A percentile compares a stretch with the other conserved stretches of the same genome.
Evolutionary conservation across 1,284 basidiomycete genomes (phyloP).

Genomic region (Trametes sp.): DNA sequence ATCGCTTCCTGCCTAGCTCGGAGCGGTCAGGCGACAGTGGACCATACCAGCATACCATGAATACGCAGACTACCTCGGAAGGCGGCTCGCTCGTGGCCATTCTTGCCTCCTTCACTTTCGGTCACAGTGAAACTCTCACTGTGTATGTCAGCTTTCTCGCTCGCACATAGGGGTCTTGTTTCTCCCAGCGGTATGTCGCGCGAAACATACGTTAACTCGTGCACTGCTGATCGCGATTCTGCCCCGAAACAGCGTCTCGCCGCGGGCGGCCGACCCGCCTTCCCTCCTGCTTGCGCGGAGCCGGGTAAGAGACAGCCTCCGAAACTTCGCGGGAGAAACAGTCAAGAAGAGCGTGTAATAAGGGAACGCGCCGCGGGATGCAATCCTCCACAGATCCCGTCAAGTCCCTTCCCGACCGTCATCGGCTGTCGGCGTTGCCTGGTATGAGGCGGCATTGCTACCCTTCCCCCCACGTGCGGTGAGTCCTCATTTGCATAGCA

Average conservation of each 20-base stretch:
- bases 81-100: neutral
- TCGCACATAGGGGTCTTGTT: neutral
- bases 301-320: constrained; percentile 11
- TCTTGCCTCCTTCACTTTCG: too few relatives aligned
- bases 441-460: neutral
- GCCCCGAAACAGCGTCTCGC: neutral
- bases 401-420: neutral
- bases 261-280: neutral
- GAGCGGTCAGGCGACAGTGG: neutral
- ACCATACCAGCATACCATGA: neutral
- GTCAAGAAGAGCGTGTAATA: neutral
- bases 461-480: neutral
- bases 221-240: neutral
- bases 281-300: constrained; percentile 14
- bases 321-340: constrained; percentile 19
- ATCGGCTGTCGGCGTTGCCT: neutral
- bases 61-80: neutral
- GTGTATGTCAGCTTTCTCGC: too few relatives aligned
- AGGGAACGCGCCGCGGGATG: neutral
- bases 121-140: too few relatives aligned
- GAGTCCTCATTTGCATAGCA: too few relatives aligned
- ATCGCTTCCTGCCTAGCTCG: neutral
- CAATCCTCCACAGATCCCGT: neutral
- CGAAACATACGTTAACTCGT: neutral
- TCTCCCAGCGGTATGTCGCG: neutral